Conservation (phyloP, 2,329 filamentous ascomycete genomes). For the Taxawa tesnikishii region DNA sequence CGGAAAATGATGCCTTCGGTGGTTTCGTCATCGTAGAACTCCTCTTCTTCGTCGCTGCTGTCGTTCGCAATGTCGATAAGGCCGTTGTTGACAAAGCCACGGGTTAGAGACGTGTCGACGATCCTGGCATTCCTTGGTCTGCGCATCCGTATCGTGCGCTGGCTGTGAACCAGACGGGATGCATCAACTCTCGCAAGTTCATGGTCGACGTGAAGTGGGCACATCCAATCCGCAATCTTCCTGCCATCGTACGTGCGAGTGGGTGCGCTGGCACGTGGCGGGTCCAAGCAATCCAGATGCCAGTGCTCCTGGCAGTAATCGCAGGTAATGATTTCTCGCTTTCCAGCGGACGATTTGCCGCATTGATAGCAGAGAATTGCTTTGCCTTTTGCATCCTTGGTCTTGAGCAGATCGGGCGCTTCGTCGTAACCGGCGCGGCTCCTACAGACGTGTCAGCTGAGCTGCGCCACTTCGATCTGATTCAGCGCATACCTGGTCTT, state of each 20-base stretch:
- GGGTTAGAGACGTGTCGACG: slow-evolving; percentile 36
- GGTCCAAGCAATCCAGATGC: slow-evolving; percentile 87
- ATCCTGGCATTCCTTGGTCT: slow-evolving; percentile 37
- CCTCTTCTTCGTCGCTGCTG: slow-evolving; percentile 30
- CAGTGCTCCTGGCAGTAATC: slow-evolving; percentile 71
- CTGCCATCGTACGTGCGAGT: slow-evolving; percentile 37
- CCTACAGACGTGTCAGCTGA: slow-evolving; percentile 7
- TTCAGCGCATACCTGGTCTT: slow-evolving; percentile 42
- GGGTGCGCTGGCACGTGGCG: slow-evolving; percentile 69
- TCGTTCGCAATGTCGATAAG: slow-evolving; percentile 32
- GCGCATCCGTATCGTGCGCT: slow-evolving; percentile 31
- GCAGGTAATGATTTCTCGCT: slow-evolving; percentile 71
- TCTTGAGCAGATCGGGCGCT: slow-evolving; percentile 16
- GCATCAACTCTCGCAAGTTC: slow-evolving; percentile 49
- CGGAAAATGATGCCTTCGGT: slow-evolving; percentile 28
- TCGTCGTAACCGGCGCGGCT: slow-evolving; percentile 33
- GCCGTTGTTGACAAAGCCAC: slow-evolving; percentile 47
- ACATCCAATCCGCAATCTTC: slow-evolving; percentile 66
- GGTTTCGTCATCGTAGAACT: slow-evolving; percentile 30
- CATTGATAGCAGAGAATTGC: slow-evolving; percentile 69
- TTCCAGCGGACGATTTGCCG: slow-evolving; percentile 48
- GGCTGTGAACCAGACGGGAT: slow-evolving; percentile 6
- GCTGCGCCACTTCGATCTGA: not conserved
- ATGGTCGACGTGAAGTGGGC: slow-evolving; percentile 75
- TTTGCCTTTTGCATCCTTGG: slow-evolving; percentile 58